Evolutionary conservation across 768 basidiomycete species (phyloP).

Genomic region (Amanita pseudoporphyria): DNA sequence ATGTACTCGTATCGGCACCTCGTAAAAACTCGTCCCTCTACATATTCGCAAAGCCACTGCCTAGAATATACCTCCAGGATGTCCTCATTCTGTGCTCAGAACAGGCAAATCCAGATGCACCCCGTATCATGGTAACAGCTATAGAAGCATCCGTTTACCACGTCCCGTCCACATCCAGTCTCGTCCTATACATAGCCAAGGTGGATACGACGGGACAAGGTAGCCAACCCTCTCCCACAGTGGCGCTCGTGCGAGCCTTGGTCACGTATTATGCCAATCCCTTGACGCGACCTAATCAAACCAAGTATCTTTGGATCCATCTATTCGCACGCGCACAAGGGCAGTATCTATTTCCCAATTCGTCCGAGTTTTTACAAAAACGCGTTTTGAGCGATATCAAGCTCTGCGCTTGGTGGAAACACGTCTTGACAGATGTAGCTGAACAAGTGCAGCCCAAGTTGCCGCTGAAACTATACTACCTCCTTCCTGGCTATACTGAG

Average conservation of each 20-base stretch:
- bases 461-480: slow-evolving; percentile 38
- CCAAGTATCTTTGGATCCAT: slow-evolving; percentile 65
- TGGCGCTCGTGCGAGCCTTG: slow-evolving; percentile 56
- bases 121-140: slow-evolving; percentile 63
- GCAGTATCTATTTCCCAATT: slow-evolving; percentile 94
- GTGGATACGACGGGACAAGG: slow-evolving; percentile 87
- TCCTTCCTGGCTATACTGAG: slow-evolving; percentile 63
- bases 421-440: slow-evolving; percentile 51
- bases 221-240: slow-evolving; percentile 54
- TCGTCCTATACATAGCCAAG: slow-evolving; percentile 86
- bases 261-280: slow-evolving; percentile 56
- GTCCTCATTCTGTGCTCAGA: slow-evolving; percentile 70
- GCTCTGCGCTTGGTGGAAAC: slow-evolving; percentile 92
- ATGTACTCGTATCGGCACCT: slow-evolving; percentile 62
- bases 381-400: slow-evolving; percentile 64
- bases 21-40: slow-evolving; percentile 61
- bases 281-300: slow-evolving; percentile 47
- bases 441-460: slow-evolving; percentile 25
- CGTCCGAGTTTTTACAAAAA: slow-evolving; percentile 59
- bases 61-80: slow-evolving; percentile 64
- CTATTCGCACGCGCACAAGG: slow-evolving; percentile 84
- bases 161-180: slow-evolving; percentile 55
- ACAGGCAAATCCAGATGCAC: slow-evolving; percentile 35
- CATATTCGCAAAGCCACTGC: slow-evolving; percentile 62
- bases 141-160: slow-evolving; percentile 73